A percentile compares a stretch with the other conserved stretches of the same genome.
phyloP scores from a whole-genome alignment of 768 basidiomycete genomes.

The Amanita fuliginea region DNA sequence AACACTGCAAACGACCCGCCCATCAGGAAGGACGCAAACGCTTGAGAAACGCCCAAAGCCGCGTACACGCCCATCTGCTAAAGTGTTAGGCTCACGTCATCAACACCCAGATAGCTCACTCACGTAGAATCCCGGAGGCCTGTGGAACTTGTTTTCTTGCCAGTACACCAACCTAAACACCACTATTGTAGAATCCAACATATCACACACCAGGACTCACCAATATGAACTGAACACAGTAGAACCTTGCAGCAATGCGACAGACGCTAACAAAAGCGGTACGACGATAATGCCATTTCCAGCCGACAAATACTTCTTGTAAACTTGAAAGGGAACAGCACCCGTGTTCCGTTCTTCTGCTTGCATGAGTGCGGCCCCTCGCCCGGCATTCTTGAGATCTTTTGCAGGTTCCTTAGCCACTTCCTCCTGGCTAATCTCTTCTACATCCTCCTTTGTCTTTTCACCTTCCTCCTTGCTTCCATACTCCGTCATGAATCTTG shows the following conservation, averaged over 20 bases:
- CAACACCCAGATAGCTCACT: constrained; percentile 12
- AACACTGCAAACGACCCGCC: constrained; percentile 54
- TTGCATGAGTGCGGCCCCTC: constrained; percentile 63
- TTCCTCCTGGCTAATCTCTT: constrained; percentile 29
- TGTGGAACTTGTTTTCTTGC: constrained; percentile 57
- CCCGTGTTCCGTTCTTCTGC: constrained; percentile 76
- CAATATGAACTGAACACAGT: constrained; percentile 68
- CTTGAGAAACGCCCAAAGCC: constrained; percentile 57
- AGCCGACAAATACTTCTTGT: constrained; percentile 55
- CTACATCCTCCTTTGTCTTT: constrained; percentile 32
- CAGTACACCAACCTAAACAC: constrained; percentile 70
- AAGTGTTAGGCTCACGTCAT: neutral
- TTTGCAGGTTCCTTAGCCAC: constrained; percentile 20
- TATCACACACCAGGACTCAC: constrained; percentile 23
- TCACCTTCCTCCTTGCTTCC: constrained; percentile 54
- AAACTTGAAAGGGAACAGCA: constrained; percentile 43
- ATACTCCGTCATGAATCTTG: constrained; percentile 67
- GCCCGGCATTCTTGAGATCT: constrained; percentile 18
- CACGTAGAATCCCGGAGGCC: constrained; percentile 62
- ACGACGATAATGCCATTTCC: constrained; percentile 57
- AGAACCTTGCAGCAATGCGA: constrained; percentile 59
- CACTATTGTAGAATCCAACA: constrained; percentile 2
- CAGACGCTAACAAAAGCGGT: constrained; percentile 50
- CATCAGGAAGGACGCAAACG: constrained; percentile 57
- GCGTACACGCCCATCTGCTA: constrained; percentile 76